These are phyloP conservation scores for Monosporascus cannonballus DNA, from an alignment of 2,329 filamentous ascomycete genomes.

Conservation along the genomic window DNA sequence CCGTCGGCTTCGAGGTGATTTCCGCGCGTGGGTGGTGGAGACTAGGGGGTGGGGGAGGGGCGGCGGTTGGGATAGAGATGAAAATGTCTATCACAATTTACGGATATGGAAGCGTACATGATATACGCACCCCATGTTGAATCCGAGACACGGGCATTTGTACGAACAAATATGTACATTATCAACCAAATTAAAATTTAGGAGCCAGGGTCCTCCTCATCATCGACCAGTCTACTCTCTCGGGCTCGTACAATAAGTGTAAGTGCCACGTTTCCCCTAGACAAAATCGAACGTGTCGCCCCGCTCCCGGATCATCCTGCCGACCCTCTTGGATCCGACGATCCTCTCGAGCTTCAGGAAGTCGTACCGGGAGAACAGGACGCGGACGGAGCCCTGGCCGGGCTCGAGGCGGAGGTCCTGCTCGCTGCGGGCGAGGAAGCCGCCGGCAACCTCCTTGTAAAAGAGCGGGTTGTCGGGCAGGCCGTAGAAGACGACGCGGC, in stretches of 20 bases:
- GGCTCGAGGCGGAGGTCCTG: conserved; percentile 48
- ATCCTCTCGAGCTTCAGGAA: conserved; percentile 81
- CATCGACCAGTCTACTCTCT: background rate
- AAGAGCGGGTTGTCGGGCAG: conserved; percentile 83
- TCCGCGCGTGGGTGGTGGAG: too few species aligned
- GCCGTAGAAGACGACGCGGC: conserved; percentile 81
- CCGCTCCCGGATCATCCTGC: conserved; percentile 76
- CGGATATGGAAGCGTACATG: too few species aligned
- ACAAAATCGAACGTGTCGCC: conserved; percentile 95
- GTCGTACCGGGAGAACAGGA: conserved; percentile 84
- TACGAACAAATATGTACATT: background rate
- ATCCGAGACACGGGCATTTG: background rate
- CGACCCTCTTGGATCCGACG: conserved; percentile 73
- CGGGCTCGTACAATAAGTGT: background rate
- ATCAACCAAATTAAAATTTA: background rate
- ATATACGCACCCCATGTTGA: too few species aligned
- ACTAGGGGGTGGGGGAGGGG: too few species aligned
- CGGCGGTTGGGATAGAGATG: too few species aligned
- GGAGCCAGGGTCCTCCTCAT: background rate
- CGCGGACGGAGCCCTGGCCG: conserved; percentile 53
- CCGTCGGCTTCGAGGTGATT: too few species aligned
- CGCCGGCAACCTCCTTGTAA: conserved; percentile 70
- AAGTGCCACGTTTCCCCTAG: conserved; percentile 32
- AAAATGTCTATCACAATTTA: too few species aligned
- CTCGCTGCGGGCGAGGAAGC: conserved; percentile 56